Base-by-base conservation (phyloP, 2,329 filamentous ascomycete genomes). In the Exophiala aquamarina region DNA sequence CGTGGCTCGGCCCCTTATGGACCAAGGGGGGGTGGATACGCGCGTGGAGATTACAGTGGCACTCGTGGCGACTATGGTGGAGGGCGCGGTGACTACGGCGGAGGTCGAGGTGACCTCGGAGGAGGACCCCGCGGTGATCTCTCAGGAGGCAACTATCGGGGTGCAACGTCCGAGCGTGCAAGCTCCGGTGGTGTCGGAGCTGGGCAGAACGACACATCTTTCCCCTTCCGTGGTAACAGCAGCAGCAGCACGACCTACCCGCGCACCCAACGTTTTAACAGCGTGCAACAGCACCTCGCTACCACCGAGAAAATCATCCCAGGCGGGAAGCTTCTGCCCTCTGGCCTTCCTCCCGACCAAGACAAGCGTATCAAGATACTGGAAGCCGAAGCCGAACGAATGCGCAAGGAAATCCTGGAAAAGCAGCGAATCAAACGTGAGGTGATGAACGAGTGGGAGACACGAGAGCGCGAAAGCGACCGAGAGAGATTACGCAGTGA, bases 401-500 rank as follows among this genome's bases (percentile, higher is more conserved):
- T 76, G 34, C 57, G 71, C 4, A 67, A 69, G 14, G 70, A 73
- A 45, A 66, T 73, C 38, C 56, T 64, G 3, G 70, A 73, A 47
- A 73, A 66, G 43, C 71, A 76, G 47, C 63, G 58, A 41, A 47
- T 59, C 9, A 75, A 74, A 55, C 63, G 71, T 37, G 59, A 60
- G 13, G 66, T 62, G 1, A 48, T 75, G 41, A 66, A 65, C 43
- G 72, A 76, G 28, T 76, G 73, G 73, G 70, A 75, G 41, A 68
- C 63, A 41, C 50, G 73, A 35, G 69, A 74, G 49, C 62, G 71
- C 23, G 73, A 76, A 58, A 73, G 66, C 47, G 67, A 69, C 20
- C 70, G 72, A 15, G 71, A 70, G 32, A 66, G 67, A 2, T 54
- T 74, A 35, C 73, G 69, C 54, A 74, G 70, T 52, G 72, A 76